These are phyloP conservation scores for Candida parachauliodes DNA, from an alignment of 805 yeast species.

Conservation along the genomic window DNA sequence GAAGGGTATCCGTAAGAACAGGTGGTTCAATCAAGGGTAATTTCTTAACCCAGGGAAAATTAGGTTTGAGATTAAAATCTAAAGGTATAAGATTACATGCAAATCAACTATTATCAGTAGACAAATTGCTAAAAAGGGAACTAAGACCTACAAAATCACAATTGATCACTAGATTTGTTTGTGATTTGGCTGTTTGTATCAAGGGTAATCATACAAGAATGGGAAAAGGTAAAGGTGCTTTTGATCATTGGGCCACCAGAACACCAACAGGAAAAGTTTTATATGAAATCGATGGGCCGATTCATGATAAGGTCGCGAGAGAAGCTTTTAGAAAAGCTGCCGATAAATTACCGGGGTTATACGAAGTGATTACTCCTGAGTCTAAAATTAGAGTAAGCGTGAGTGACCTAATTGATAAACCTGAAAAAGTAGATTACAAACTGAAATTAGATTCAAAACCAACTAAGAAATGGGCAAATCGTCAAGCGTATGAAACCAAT, in stretches of 20 bases:
- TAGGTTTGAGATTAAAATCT: constrained; percentile 83
- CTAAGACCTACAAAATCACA: constrained; percentile 76
- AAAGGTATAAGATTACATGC: constrained; percentile 86
- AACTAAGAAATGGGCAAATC: constrained; percentile 57
- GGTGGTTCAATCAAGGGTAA: constrained; percentile 95
- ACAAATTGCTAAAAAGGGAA: constrained; percentile 76
- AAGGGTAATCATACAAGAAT: constrained; percentile 99
- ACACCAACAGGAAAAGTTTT: constrained; percentile 93
- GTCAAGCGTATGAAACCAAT: constrained; percentile 42
- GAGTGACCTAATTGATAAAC: constrained; percentile 47
- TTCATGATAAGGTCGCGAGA: constrained; percentile 86
- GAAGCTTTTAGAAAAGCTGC: constrained; percentile 90
- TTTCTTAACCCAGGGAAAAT: constrained; percentile 72
- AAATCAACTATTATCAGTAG: constrained; percentile 87
- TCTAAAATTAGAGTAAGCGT: constrained; percentile 72
- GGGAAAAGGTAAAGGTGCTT: constrained; percentile 99
- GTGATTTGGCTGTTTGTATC: constrained; percentile 86
- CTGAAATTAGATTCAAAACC: constrained; percentile 58
- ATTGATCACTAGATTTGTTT: constrained; percentile 74
- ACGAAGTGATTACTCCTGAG: constrained; percentile 71
- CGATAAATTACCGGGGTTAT: constrained; percentile 86
- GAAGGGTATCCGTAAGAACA: constrained; percentile 88
- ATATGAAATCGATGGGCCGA: constrained; percentile 75
- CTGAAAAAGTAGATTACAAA: constrained; percentile 48
- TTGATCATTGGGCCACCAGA: constrained; percentile 95